Percentiles rank a stretch among this genome's conserved stretches.
These are phyloP conservation scores for Circinella umbellata DNA, from an alignment of 371 early-diverging fungal genomes.

Conservation along the genomic window DNA sequence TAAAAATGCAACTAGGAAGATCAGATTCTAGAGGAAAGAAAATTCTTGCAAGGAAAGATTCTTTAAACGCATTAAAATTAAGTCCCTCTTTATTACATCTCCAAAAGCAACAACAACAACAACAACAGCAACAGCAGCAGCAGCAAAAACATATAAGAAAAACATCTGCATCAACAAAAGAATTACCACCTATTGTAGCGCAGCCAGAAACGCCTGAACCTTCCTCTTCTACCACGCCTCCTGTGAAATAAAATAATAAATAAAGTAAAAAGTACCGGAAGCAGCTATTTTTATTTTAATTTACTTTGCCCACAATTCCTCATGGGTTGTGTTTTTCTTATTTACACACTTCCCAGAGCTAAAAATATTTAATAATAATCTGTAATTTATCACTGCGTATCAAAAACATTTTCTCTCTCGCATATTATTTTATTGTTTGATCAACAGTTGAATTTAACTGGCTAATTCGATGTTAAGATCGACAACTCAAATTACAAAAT, in stretches of 20 bases:
- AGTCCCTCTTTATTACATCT: conserved; percentile 3
- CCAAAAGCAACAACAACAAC: conserved; percentile 10
- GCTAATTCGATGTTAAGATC: too few relatives aligned
- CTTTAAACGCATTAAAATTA: not conserved
- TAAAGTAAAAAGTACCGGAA: not conserved
- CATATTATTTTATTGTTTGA: too few relatives aligned
- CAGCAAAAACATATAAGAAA: not conserved
- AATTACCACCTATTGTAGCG: not conserved
- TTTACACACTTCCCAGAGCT: too few relatives aligned
- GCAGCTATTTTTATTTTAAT: too few relatives aligned
- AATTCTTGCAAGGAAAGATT: conserved; percentile 12
- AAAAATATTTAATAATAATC: too few relatives aligned
- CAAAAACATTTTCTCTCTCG: too few relatives aligned
- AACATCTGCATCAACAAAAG: not conserved
- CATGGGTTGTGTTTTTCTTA: too few relatives aligned
- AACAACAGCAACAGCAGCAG: not conserved
- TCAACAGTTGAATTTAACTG: too few relatives aligned
- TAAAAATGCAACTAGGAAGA: not conserved
- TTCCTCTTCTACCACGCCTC: not conserved
- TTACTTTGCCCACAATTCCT: too few relatives aligned
- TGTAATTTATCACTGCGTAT: too few relatives aligned
- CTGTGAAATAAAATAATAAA: conserved; percentile 1
- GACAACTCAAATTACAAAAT: too few relatives aligned
- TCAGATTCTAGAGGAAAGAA: conserved; percentile 9
- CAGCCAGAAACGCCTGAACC: conserved; percentile 10